Evolutionary conservation across 805 yeast genomes (phyloP).

Genomic region (Teunomyces tritomae): DNA sequence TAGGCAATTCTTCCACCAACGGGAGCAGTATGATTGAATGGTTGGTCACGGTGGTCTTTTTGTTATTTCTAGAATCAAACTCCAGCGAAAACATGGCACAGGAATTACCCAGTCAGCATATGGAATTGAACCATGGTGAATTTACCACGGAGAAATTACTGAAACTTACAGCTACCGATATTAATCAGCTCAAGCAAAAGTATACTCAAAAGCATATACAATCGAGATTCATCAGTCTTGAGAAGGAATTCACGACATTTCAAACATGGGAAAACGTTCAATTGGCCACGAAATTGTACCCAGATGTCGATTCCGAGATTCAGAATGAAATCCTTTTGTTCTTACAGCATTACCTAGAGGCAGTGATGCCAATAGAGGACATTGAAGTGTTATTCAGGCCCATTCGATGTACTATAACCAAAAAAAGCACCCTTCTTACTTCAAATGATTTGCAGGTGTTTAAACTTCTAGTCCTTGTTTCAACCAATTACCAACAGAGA

Average conservation of each 20-base stretch:
- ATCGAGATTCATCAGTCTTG: background rate
- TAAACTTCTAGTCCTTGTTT: conserved; percentile 10
- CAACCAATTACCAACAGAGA: conserved; percentile 8
- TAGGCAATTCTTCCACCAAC: background rate
- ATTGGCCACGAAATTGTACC: background rate
- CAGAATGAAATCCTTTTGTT: conserved; percentile 1
- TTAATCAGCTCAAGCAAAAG: background rate
- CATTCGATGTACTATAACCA: background rate
- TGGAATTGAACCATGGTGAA: background rate
- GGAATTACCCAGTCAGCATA: background rate
- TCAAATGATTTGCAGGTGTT: conserved; percentile 5
- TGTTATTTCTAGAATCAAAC: background rate
- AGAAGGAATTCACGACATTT: background rate
- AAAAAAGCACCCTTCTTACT: background rate
- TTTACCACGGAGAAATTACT: background rate
- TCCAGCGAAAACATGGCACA: background rate
- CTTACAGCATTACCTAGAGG: background rate
- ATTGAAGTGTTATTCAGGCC: background rate
- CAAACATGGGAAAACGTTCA: background rate
- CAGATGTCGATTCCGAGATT: background rate
- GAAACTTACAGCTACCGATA: background rate
- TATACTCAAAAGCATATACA: background rate
- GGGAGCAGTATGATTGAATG: background rate
- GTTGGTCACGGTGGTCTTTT: background rate
- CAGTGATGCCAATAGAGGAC: background rate